phyloP scores from a whole-genome alignment of 2,329 filamentous ascomycete genomes.

The Cladosporium sp. region DNA sequence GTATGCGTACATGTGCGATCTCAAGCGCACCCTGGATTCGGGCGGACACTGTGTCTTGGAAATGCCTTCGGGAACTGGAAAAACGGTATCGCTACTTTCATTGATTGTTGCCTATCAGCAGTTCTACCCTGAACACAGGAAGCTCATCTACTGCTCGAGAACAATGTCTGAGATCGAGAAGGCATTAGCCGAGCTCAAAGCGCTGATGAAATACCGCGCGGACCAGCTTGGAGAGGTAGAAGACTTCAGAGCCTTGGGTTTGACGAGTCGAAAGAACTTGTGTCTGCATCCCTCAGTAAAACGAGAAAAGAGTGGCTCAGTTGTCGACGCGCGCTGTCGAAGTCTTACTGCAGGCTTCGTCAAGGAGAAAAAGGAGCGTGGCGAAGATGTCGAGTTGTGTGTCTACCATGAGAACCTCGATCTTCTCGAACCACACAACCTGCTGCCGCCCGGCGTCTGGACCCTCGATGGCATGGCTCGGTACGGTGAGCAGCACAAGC shows the following conservation, averaged over 20 bases:
- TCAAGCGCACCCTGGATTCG: slow-evolving; percentile 86
- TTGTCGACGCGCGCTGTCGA: slow-evolving; percentile 94
- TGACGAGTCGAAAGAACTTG: slow-evolving; percentile 96
- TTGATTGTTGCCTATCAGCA: slow-evolving; percentile 97
- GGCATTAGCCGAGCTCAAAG: slow-evolving; percentile 85
- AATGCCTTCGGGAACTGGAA: slow-evolving; percentile 98
- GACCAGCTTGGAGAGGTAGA: slow-evolving; percentile 87
- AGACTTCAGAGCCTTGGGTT: slow-evolving; percentile 86
- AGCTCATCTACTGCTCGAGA: slow-evolving; percentile 97
- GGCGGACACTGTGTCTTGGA: slow-evolving; percentile 95
- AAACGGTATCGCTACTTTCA: slow-evolving; percentile 92
- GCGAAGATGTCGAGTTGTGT: slow-evolving; percentile 91
- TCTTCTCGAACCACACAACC: slow-evolving; percentile 87
- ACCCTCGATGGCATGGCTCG: slow-evolving; percentile 84
- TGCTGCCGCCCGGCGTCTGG: slow-evolving; percentile 93
- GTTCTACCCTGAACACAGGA: slow-evolving; percentile 86
- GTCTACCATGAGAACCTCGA: slow-evolving; percentile 99
- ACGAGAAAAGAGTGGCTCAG: slow-evolving; percentile 87
- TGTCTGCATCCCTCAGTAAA: slow-evolving; percentile 96
- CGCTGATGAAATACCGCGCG: slow-evolving; percentile 90
- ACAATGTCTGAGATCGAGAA: slow-evolving; percentile 99
- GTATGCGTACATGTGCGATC: slow-evolving; percentile 81
- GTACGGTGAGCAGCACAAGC: slow-evolving; percentile 93
- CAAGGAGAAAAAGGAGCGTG: slow-evolving; percentile 93
- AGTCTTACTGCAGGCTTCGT: slow-evolving; percentile 96